These are phyloP conservation scores for Phytopythium boreale DNA, from an alignment of 352 stramenopile genomes.

Conservation along the genomic window DNA sequence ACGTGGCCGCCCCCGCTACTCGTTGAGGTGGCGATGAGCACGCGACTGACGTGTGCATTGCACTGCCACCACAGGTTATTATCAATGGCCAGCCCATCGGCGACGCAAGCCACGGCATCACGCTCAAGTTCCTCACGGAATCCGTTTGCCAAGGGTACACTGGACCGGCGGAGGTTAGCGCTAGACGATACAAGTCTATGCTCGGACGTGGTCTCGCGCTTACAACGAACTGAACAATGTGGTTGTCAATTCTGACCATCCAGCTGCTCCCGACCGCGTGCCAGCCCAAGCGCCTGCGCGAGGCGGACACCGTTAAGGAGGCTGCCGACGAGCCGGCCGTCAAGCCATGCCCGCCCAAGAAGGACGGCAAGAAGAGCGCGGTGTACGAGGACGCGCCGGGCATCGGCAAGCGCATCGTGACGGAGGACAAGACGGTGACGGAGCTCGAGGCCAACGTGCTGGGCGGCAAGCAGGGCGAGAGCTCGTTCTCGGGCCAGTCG, in stretches of 20 bases:
- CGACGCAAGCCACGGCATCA: constrained; percentile 57
- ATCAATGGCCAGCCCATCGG: constrained; percentile 58
- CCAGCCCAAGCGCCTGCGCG: constrained; percentile 57
- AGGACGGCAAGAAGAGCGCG: constrained; percentile 32
- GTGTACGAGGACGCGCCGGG: constrained; percentile 59
- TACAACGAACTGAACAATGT: neutral
- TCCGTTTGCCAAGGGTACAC: constrained; percentile 68
- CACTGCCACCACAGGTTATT: constrained; percentile 29
- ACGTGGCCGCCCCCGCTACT: constrained; percentile 9
- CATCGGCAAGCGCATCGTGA: constrained; percentile 47
- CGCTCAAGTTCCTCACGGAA: constrained; percentile 61
- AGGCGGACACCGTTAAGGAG: constrained; percentile 35
- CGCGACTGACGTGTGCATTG: neutral
- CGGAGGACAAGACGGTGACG: constrained; percentile 29
- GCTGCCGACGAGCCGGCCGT: constrained; percentile 35
- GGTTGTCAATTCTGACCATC: neutral
- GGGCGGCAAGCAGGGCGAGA: constrained; percentile 21
- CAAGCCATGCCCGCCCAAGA: constrained; percentile 72
- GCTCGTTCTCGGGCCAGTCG: constrained; percentile 25
- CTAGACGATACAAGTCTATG: no score
- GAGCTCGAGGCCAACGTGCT: constrained; percentile 39
- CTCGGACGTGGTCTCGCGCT: neutral
- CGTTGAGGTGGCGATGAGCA: neutral
- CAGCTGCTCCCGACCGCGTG: constrained; percentile 49
- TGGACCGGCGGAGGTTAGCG: constrained; percentile 32